Evolutionary conservation across 768 basidiomycete species (phyloP).

Genomic region (Kwoniella heveanensis): DNA sequence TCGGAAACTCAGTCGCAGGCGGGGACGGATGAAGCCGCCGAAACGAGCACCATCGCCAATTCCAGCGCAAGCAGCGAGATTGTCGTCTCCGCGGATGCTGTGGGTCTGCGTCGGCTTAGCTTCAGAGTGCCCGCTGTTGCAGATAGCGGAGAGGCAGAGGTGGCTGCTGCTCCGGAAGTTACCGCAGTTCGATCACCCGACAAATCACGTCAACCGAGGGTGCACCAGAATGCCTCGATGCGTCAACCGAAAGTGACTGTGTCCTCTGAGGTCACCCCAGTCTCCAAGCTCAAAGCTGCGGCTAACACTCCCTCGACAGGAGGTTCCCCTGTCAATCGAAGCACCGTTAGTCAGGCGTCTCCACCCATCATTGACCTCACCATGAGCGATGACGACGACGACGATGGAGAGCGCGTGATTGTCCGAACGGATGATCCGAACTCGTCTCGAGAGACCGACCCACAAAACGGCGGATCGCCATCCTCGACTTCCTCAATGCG

Average conservation of each 20-base stretch:
- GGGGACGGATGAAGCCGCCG: background rate
- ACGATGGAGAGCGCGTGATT: background rate
- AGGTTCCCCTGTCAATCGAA: background rate
- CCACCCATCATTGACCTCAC: constrained; percentile 1
- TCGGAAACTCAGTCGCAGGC: background rate
- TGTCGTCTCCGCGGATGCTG: background rate
- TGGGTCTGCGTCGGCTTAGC: background rate
- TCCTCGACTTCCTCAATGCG: constrained; percentile 1
- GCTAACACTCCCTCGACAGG: background rate
- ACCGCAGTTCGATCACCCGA: background rate
- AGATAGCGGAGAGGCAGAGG: constrained; percentile 14
- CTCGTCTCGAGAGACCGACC: background rate
- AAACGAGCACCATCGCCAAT: background rate
- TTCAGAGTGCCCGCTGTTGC: background rate
- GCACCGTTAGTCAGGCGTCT: constrained; percentile 1
- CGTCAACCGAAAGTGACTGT: background rate
- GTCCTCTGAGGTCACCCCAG: background rate
- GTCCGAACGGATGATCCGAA: background rate
- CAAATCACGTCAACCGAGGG: background rate
- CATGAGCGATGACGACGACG: constrained; percentile 4
- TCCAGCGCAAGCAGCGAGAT: constrained; percentile 3
- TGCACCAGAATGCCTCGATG: background rate
- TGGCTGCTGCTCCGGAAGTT: constrained; percentile 12
- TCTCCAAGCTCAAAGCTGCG: background rate
- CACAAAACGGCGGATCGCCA: constrained; percentile 1